Percentiles rank a stretch among this genome's conserved stretches.
These are phyloP conservation scores for Mucor piriformis DNA, from an alignment of 371 early-diverging fungal genomes.

Conservation along the genomic window DNA sequence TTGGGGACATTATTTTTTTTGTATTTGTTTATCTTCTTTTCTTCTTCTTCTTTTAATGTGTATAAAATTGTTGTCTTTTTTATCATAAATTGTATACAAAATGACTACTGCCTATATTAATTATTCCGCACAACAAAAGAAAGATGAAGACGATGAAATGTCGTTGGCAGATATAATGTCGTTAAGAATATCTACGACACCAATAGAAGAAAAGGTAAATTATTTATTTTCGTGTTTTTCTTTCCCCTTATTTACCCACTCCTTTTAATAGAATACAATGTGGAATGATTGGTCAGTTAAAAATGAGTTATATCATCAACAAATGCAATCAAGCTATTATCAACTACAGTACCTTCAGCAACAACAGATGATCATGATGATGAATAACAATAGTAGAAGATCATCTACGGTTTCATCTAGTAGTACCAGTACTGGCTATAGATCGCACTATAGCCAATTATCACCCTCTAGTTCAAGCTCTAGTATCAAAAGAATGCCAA, in stretches of 20 bases:
- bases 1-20: constrained; percentile 4
- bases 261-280: constrained; percentile 4
- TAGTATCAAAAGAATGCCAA: background rate
- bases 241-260: background rate
- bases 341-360: constrained; percentile 33
- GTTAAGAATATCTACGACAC: constrained; percentile 10
- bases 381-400: constrained; percentile 19
- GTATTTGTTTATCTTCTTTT: constrained; percentile 1
- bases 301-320: constrained; percentile 24
- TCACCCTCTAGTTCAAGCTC: constrained; percentile 21
- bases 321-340: constrained; percentile 27
- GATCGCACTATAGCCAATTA: constrained; percentile 1
- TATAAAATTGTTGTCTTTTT: background rate
- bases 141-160: constrained; percentile 21
- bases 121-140: background rate
- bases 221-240: background rate
- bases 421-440: constrained; percentile 1
- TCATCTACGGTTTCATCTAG: constrained; percentile 12
- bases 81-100: background rate
- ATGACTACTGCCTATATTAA: background rate
- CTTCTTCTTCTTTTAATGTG: background rate
- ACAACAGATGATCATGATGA: constrained; percentile 28
- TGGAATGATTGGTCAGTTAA: constrained; percentile 20
- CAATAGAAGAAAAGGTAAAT: constrained; percentile 18
- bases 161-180: constrained; percentile 28